Base-by-base conservation (phyloP, 176 grass and related monocot genomes). In the Musa troglodytarum region DNA sequence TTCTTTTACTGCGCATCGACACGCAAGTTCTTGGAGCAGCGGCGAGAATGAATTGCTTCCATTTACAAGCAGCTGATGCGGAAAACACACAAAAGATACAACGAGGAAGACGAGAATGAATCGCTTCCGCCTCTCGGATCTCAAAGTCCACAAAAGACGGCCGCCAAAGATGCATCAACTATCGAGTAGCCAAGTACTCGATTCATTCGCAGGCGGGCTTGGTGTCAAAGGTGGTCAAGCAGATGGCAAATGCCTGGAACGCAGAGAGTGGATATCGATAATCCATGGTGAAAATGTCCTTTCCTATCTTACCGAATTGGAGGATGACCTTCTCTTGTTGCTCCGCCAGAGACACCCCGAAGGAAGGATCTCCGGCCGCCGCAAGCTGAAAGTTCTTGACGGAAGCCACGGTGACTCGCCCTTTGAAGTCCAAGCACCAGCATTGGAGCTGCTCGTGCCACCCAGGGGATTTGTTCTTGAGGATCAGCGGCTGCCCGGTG, bases 381-480 rank as follows among this genome's bases (percentile, higher is more conserved):
- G 91, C 94, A 2, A 97, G 90, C 84, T 97, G 94, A 72, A 93
- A 97, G 74, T 97, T 97, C 83, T 97, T 97, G 71, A 97, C 90
- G 0, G 94, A 97, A 21, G 94, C 90, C 2, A 97, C 88, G 0
- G 94, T 97, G 22, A 97, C 93, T 2, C 90, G 83, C 58, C 93
- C 93, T 54, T 88, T 83, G 73, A 97, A 97, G 78, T 97, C 93
- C 83, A 97, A 83, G 84, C 94, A 97, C 94, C 94, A 93, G 75
- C 94, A 97, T n/a, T 97, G 94, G 56, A 97, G 80, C 75, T 97
- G 94, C 81, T 97, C 88, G 1, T 97, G 94, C 94, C 94, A 97
- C 50, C 90, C 87, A 0, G 94, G 90, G 26, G 90, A 77, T 79
- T 97, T 97, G 75, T 97, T 93, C 86, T 97, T 97, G 79, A 97